Conservation (phyloP, 2,329 filamentous ascomycete genomes). For the Saccharata proteae region DNA sequence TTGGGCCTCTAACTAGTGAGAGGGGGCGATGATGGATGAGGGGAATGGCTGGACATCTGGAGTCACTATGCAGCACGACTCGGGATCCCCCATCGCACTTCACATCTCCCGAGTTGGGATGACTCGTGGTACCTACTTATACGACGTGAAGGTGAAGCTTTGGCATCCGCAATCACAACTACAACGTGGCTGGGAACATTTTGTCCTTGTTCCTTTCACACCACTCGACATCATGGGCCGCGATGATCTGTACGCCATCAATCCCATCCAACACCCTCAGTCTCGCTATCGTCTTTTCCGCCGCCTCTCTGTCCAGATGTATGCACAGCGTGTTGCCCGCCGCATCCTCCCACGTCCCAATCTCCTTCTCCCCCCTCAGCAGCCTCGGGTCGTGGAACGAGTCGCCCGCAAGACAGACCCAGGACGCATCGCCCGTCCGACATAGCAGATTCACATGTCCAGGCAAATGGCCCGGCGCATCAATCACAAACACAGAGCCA, state of each 20-base stretch:
- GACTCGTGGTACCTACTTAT: too few species aligned
- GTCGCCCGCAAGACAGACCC: conserved; percentile 41
- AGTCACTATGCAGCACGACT: too few species aligned
- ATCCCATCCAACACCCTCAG: conserved; percentile 26
- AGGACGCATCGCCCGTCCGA: conserved; percentile 26
- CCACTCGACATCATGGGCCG: conserved; percentile 41
- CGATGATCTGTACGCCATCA: conserved; percentile 37
- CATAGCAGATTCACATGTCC: conserved; percentile 41
- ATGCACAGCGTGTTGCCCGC: conserved; percentile 36
- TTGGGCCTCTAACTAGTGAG: too few species aligned
- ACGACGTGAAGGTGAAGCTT: too few species aligned
- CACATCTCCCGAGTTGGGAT: too few species aligned
- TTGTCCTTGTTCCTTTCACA: conserved; percentile 25
- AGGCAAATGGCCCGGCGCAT: conserved; percentile 39
- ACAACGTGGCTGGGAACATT: conserved; percentile 19
- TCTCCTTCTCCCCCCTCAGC: conserved; percentile 38
- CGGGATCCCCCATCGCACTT: too few species aligned
- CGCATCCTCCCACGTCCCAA: conserved; percentile 39
- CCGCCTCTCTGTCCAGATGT: conserved; percentile 36
- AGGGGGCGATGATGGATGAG: too few species aligned
- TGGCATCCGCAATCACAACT: too few species aligned
- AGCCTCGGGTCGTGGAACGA: conserved; percentile 42
- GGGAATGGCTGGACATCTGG: too few species aligned
- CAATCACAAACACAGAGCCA: conserved; percentile 34
- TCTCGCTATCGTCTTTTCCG: conserved; percentile 30